phyloP scores from a whole-genome alignment of 2,329 filamentous ascomycete species.

The Phialocephala sp. region DNA sequence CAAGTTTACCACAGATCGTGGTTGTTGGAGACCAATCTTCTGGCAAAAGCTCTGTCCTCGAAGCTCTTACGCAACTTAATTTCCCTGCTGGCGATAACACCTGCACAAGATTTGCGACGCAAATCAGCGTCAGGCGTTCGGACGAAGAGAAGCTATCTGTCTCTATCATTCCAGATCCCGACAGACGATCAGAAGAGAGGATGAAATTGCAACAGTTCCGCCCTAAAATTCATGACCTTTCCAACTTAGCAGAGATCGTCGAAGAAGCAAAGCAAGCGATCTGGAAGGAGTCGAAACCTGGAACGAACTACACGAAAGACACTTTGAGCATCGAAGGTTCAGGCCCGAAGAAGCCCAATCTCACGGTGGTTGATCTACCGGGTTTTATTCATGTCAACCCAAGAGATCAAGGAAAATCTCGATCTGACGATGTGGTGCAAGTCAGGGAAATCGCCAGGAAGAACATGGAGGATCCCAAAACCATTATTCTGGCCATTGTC shows the following conservation, averaged over 20 bases:
- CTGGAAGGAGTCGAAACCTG: no score
- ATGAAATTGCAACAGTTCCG: neutral
- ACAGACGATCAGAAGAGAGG: neutral
- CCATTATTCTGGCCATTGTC: neutral
- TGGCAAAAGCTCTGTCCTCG: conserved; percentile 67
- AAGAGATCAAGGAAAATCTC: no score
- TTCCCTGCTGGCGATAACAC: conserved; percentile 65
- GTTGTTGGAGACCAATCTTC: conserved; percentile 69
- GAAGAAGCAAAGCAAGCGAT: no score
- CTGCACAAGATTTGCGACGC: conserved; percentile 62
- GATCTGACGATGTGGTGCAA: neutral
- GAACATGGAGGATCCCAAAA: neutral
- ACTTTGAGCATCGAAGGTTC: no score
- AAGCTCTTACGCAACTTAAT: conserved; percentile 64
- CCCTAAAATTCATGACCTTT: no score
- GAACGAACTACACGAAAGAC: no score
- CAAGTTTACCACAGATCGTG: conserved; percentile 49
- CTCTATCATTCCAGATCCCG: neutral
- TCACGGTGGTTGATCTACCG: no score
- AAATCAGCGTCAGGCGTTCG: conserved; percentile 49
- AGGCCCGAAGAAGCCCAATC: no score
- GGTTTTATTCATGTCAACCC: no score
- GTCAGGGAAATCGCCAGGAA: neutral
- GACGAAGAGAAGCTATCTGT: neutral
- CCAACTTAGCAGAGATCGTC: no score